phyloP scores from a whole-genome alignment of 306 rosid genomes.

The Vigna angularis region DNA sequence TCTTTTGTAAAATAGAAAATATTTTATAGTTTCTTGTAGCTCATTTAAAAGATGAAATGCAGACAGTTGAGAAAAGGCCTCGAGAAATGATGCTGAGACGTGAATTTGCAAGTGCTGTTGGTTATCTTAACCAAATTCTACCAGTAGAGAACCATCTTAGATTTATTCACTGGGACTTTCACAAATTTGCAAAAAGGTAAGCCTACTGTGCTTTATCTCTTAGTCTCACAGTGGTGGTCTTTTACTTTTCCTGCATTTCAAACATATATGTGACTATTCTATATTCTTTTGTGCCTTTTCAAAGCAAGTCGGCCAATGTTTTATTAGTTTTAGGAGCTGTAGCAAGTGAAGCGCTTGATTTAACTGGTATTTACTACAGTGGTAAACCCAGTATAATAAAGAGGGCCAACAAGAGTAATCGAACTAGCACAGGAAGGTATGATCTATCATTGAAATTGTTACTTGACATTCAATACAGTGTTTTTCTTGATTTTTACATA shows the following conservation, averaged over 20 bases:
- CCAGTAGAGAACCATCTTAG: conserved; percentile 78
- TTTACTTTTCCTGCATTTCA: neutral
- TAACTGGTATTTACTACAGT: conserved; percentile 89
- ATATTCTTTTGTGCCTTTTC: conserved; percentile 50
- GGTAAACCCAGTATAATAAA: conserved; percentile 75
- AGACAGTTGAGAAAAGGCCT: conserved; percentile 97
- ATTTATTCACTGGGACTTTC: conserved; percentile 97
- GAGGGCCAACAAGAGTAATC: conserved; percentile 67
- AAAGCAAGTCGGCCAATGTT: conserved; percentile 96
- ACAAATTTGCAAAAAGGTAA: conserved; percentile 95
- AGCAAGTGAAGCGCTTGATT: conserved; percentile 91
- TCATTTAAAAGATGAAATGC: conserved; percentile 47
- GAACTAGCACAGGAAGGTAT: conserved; percentile 75
- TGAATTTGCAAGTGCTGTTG: conserved; percentile 91
- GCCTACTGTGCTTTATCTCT: conserved; percentile 18
- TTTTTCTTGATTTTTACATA: neutral
- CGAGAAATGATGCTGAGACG: conserved; percentile 99
- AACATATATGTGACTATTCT: conserved; percentile 47
- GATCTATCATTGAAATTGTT: conserved; percentile 28
- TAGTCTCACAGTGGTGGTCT: neutral
- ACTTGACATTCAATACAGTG: conserved; percentile 1
- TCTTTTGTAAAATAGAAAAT: neutral
- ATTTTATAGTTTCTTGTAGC: conserved; percentile 30
- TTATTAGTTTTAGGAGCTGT: conserved; percentile 92
- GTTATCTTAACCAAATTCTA: conserved; percentile 84